phyloP scores from a whole-genome alignment of 495 filamentous ascomycete genomes.

The Acidomyces sp. region DNA sequence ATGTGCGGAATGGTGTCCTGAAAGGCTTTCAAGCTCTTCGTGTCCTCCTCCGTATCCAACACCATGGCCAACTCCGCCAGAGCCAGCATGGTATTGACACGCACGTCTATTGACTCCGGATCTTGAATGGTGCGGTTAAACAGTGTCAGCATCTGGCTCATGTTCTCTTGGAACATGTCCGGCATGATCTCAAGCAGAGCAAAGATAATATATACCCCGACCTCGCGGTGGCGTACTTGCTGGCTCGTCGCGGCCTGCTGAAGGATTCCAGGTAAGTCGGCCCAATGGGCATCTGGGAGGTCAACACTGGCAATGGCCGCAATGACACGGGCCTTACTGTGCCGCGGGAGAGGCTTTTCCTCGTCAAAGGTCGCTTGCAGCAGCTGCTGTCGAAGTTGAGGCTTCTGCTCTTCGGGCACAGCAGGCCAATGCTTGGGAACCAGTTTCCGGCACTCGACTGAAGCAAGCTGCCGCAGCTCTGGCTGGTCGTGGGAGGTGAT shows the following conservation, averaged over 20 bases:
- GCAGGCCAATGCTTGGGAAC: constrained; percentile 75
- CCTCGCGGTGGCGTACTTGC: constrained; percentile 68
- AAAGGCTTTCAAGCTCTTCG: constrained; percentile 54
- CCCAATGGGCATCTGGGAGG: constrained; percentile 76
- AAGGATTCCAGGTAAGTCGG: constrained; percentile 62
- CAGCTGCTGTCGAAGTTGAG: constrained; percentile 63
- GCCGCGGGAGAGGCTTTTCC: constrained; percentile 56
- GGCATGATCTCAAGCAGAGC: constrained; percentile 78
- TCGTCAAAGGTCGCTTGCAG: constrained; percentile 72
- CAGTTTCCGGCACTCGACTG: constrained; percentile 70
- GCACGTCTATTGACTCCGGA: constrained; percentile 77
- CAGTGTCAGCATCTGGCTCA: constrained; percentile 62
- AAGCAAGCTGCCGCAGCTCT: constrained; percentile 72
- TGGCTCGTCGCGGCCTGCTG: constrained; percentile 56
- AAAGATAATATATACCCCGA: constrained; percentile 84
- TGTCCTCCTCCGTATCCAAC: constrained; percentile 73
- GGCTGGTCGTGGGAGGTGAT: constrained; percentile 58
- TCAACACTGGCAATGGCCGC: constrained; percentile 77
- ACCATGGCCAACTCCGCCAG: constrained; percentile 78
- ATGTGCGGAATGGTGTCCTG: constrained; percentile 71
- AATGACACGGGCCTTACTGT: constrained; percentile 78
- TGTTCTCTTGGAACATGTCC: constrained; percentile 61
- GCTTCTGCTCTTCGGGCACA: constrained; percentile 52
- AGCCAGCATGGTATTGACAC: constrained; percentile 89
- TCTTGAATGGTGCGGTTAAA: constrained; percentile 83